Evolutionary conservation across 1,284 basidiomycete species (phyloP), one percentile per base, ranked within the genome.

Genomic region (Schizophyllum commune): DNA sequence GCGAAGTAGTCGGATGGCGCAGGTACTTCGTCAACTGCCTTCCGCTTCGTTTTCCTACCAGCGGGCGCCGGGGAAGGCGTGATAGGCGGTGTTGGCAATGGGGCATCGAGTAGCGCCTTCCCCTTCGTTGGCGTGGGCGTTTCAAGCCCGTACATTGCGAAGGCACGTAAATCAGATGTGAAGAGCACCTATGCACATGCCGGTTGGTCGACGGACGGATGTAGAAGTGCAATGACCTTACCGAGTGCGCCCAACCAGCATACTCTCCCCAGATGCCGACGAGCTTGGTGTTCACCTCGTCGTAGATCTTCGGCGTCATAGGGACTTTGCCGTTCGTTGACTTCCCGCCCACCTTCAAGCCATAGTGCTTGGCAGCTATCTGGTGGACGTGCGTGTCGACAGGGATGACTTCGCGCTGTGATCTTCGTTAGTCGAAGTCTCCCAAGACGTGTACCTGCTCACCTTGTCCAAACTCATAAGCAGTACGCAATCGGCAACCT

Each of bases 381-480:
- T 94, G 89, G 65, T 90, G 80, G 15, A 97, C 89, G 70, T 97
- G 95, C 0, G 94, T 96, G 70, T 98, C 95, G 56, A 97, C 91
- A 1, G 96, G 96, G 11, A 97, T 84, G 8, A 94, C 85, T 63
- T 92, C 88, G 65, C 76, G 80, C 92, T 95, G 62, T 39, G 34
- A 32, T 15, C 32, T 32, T 6, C 61, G 53, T 19, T 53, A 52
- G 19, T 59, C 22, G 60, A 56, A 59, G 58, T 56, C 52, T 55
- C 62, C 51, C 64, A 58, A 17, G 57, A 57, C 19, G 58, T 51
- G 52, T 51, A 11, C 21, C 22, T 62, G 65, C 74, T 6, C 66
- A 91, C 91, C 81, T 97, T 94, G 73, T 98, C 93, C 60, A 98
- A 73, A 66, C 93, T 94, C 92, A 99, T 98, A 22, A 99, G 78